Evolutionary conservation across 768 basidiomycete genomes (phyloP), one percentile per base, ranked within the genome.

Genomic region (Rhodotorula toruloides): DNA sequence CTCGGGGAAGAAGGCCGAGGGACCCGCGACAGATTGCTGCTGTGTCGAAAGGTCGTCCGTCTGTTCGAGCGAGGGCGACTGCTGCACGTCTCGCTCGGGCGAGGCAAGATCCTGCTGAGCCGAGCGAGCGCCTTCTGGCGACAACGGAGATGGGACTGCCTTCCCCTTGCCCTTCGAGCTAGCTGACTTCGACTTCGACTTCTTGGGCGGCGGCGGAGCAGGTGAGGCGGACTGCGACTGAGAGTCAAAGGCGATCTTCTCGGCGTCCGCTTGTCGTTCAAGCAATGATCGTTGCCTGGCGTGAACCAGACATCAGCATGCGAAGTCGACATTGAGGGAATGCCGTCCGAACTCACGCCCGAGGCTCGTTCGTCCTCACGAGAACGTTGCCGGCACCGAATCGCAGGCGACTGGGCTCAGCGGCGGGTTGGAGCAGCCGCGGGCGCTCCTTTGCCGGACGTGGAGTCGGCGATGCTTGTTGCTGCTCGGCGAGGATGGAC

Each of bases 201-300:
- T 44, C 6, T 6, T 22, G 42, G 13, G 40, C 44, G 25, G 34
- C 36, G 48, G 32, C 5, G 32, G n/a, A n/a, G n/a, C n/a, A n/a
- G 39, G 31, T 9, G 25, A 19, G 0, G 42, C 34, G 17, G 54
- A 39, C 36, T 22, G n/a, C 8, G 37, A 29, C 44, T 44, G 49
- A 25, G 57, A 53, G 42, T 66, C 65, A 48, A 66, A 66, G 1
- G 22, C 4, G 39, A 66, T 66, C 47, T 56, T 55, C 25, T n/a
- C 46, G 8, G 65, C 65, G 34, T 61, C 58, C 9, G 46, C 17
- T 32, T 66, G 65, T 0, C 59, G 54, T 8, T 42, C 54, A 54
- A 66, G 42, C 8, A 60, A 19, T 2, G 65, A 61, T 14, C 29
- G 42, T 22, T 29, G 21, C 5, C 54, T 39, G 43, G 31, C 11